Percentiles rank a stretch among this genome's conserved stretches.
Conservation (phyloP, 768 basidiomycete species). For the Macrolepiota fuliginosa region DNA sequence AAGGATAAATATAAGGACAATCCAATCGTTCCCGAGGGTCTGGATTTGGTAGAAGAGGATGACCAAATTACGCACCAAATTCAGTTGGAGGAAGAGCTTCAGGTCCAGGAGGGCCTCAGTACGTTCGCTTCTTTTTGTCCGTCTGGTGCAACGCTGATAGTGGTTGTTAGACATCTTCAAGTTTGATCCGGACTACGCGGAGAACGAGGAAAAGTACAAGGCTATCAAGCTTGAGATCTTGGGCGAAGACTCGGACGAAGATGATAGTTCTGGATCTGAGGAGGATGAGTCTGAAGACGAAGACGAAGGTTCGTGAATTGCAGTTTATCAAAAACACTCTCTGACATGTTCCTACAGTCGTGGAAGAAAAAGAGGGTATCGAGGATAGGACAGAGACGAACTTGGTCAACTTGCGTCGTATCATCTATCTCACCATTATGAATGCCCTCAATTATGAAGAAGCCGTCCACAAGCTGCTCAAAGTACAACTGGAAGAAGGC, state of each 20-base stretch:
- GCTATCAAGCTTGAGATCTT: constrained; percentile 91
- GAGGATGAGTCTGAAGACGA: constrained; percentile 70
- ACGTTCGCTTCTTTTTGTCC: constrained; percentile 29
- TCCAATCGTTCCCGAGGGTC: constrained; percentile 87
- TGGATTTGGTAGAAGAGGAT: constrained; percentile 97
- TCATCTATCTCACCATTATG: constrained; percentile 98
- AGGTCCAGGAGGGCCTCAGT: constrained; percentile 95
- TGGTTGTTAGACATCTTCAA: constrained; percentile 84
- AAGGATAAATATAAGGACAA: constrained; percentile 99
- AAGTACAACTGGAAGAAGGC: constrained; percentile 87
- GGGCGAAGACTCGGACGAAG: constrained; percentile 75
- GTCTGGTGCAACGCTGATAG: constrained; percentile 6
- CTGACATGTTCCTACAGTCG: constrained; percentile 36
- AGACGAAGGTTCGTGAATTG: constrained; percentile 44
- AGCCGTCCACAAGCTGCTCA: constrained; percentile 96
- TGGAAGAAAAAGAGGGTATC: constrained; percentile 82
- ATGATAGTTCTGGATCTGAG: constrained; percentile 61
- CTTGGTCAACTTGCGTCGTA: constrained; percentile 88
- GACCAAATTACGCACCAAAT: constrained; percentile 97
- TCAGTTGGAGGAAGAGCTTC: constrained; percentile 87
- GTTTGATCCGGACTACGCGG: constrained; percentile 79
- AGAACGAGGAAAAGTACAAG: constrained; percentile 94
- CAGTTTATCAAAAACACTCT: neutral
- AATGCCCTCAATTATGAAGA: constrained; percentile 98
- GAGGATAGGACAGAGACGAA: constrained; percentile 95